These are phyloP conservation scores for Apiospora pterosperma DNA, from an alignment of 2,329 filamentous ascomycete genomes.

Conservation along the genomic window DNA sequence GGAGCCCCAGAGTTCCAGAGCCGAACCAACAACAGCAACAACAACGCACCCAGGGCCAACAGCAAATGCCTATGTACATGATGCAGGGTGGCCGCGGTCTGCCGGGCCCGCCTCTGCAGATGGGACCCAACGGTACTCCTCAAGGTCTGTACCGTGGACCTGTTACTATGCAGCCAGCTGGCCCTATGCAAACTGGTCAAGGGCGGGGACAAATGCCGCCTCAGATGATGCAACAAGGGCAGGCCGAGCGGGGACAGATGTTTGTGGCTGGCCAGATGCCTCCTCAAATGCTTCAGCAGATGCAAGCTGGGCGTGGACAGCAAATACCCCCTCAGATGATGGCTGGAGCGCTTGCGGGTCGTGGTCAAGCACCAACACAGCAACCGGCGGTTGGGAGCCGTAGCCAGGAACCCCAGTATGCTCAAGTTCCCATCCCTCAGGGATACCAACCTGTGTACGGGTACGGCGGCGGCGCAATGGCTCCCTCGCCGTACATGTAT, in stretches of 20 bases:
- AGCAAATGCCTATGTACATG: background rate
- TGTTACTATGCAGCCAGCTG: background rate
- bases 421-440: conserved; percentile 27
- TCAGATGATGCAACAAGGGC: conserved; percentile 15
- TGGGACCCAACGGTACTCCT: conserved; percentile 8
- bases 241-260: conserved; percentile 14
- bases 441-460: conserved; percentile 30
- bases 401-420: conserved; percentile 19
- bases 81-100: background rate
- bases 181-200: conserved; percentile 3
- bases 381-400: background rate
- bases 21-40: conserved; percentile 8
- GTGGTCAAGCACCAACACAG: background rate
- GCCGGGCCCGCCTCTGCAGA: conserved; percentile 11
- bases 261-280: conserved; percentile 4
- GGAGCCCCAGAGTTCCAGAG: conserved; percentile 18
- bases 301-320: conserved; percentile 15
- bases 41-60: background rate
- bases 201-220: conserved; percentile 15
- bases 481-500: conserved; percentile 21
- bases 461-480: conserved; percentile 22
- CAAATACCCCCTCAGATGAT: conserved; percentile 11
- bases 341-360: background rate
- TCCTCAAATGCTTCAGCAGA: conserved; percentile 15
- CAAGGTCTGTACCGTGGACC: conserved; percentile 11